Evolutionary conservation across 192 early-diverging fungal species (phyloP), one percentile per base, ranked within the genome.

Genomic region (Backusella liffmaniae): DNA sequence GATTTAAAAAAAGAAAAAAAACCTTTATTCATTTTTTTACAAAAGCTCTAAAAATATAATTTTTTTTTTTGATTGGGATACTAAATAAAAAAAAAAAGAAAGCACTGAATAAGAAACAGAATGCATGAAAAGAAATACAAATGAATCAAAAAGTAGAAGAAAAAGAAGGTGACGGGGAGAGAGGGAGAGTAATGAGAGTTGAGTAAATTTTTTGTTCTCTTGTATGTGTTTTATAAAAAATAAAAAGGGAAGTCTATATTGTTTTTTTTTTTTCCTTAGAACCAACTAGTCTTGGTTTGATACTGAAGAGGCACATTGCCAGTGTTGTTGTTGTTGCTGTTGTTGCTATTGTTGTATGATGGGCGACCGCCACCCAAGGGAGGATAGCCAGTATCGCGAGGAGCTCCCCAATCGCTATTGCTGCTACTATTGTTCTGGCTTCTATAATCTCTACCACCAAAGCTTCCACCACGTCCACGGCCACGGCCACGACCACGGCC

Each of bases 211-310:
- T 53, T 51, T 53, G 23, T 59, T 59, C 21, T 59, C 53, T 59
- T 18, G 6, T 51, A 56, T 59, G 23, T 59, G 53, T 59, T 59
- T 59, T 59, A 59, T 26, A 26, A 59, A 59, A 59, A 59, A 59
- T 26, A 26, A 44, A 59, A 59, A 59, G 21, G 21, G 16, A 59
- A 21, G 53, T 59, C 53, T 59, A 59, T 59, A 59, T 26, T 59
- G n/a, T n/a, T n/a, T 78, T 59, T 59, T 62, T 62, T 29, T 62
- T 53, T 32, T 32, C 32, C 23, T 81, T 81, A 81, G 80, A 81
- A 81, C 80, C 80, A 81, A 72, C 76, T 77, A 15, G 80, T 81
- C 80, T 81, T 81, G 76, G 72, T 81, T 41, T 81, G 80, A 53
- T 81, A 77, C 62, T 74, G 80, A 44, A 81, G 73, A 51, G 75